phyloP scores from a whole-genome alignment of 331 rosid genomes.

The Malus hybrid region DNA sequence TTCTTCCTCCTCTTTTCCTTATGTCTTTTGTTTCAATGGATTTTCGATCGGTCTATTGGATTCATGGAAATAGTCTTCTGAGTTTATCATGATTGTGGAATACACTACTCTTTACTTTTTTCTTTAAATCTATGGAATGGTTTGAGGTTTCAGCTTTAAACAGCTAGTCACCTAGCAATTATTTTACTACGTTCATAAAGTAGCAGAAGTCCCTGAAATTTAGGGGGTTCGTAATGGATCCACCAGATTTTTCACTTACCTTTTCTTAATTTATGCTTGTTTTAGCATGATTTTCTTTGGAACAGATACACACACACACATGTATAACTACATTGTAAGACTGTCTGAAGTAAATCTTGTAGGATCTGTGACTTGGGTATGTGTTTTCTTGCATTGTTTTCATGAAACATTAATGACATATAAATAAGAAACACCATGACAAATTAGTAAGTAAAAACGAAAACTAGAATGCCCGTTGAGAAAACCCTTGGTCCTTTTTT shows the following conservation, averaged over 20 bases:
- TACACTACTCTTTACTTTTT: neutral
- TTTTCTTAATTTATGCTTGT: neutral
- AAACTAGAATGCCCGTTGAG: neutral
- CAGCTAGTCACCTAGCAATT: neutral
- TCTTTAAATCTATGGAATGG: neutral
- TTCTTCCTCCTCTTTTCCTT: constrained; percentile 18
- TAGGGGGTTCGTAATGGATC: neutral
- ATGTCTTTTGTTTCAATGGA: neutral
- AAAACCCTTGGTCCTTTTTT: neutral
- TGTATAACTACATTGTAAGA: neutral
- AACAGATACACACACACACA: neutral
- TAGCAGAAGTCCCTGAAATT: neutral
- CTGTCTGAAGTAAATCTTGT: neutral
- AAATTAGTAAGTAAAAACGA: neutral
- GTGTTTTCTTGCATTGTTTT: neutral
- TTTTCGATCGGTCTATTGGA: constrained; percentile 20
- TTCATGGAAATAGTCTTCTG: constrained; percentile 12
- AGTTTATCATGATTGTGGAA: neutral
- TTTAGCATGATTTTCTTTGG: neutral
- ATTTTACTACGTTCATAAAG: neutral
- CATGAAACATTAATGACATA: neutral
- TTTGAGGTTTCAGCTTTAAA: constrained; percentile 21
- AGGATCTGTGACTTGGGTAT: neutral
- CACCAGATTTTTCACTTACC: neutral
- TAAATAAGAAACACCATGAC: neutral